These are phyloP conservation scores for Ustilago shanxiensis DNA, from an alignment of 1,284 basidiomycete species.

Conservation along the genomic window DNA sequence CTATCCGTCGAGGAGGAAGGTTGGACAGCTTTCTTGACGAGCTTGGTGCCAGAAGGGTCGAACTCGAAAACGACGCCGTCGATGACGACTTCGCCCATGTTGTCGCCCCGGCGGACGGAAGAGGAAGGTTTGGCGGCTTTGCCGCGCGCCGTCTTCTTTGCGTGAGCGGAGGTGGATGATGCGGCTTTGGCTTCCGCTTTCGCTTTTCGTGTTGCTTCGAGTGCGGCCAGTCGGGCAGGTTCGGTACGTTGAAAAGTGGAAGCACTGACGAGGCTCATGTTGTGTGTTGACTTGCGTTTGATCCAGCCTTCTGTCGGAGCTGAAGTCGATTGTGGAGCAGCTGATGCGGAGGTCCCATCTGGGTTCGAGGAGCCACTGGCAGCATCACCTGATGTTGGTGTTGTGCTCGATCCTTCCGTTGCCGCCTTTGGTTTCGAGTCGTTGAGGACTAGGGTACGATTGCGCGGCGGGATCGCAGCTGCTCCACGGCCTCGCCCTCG, in stretches of 20 bases:
- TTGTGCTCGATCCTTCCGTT: not conserved
- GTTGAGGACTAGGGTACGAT: constrained; percentile 53
- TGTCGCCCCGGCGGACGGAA: constrained; percentile 58
- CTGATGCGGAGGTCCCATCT: not conserved
- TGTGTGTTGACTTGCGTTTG: constrained; percentile 60
- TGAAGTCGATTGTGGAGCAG: not conserved
- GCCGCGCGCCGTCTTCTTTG: not conserved
- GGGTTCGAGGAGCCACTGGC: not conserved
- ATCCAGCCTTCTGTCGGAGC: constrained; percentile 53
- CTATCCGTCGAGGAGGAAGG: constrained; percentile 19
- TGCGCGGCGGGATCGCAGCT: constrained; percentile 26
- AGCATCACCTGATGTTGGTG: not conserved
- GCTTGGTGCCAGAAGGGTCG: constrained; percentile 72
- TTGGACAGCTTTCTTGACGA: constrained; percentile 69
- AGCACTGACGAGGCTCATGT: constrained; percentile 64
- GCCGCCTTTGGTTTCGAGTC: constrained; percentile 15
- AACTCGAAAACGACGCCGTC: constrained; percentile 74
- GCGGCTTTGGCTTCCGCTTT: constrained; percentile 31
- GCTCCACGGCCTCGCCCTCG: constrained; percentile 42
- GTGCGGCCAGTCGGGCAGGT: constrained; percentile 58
- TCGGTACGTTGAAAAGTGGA: constrained; percentile 60
- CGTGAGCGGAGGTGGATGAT: constrained; percentile 9
- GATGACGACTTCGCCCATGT: constrained; percentile 71
- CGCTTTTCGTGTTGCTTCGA: constrained; percentile 53
- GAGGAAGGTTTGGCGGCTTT: constrained; percentile 20